Conservation (phyloP, 1,284 basidiomycete genomes). For the Meripilus lineatus region DNA sequence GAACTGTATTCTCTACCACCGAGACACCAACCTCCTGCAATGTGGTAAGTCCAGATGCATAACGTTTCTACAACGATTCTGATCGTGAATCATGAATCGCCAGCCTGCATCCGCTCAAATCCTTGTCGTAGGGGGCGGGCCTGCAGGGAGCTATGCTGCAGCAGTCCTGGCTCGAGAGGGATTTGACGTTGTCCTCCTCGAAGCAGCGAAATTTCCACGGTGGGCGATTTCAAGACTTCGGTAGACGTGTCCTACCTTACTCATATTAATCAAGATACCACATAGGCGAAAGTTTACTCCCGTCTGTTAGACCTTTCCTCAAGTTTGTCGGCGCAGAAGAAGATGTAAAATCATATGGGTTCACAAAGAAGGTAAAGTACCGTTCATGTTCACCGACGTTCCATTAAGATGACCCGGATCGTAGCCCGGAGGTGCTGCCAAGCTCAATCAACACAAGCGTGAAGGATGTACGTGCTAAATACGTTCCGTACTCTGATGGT, state of each 20-base stretch:
- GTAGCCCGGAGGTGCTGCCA: conserved; percentile 32
- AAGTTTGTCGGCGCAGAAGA: conserved; percentile 29
- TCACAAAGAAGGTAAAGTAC: conserved; percentile 27
- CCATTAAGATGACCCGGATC: not conserved
- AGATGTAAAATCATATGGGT: conserved; percentile 24
- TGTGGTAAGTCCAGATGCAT: too few relatives aligned
- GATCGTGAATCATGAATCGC: too few relatives aligned
- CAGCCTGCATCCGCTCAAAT: conserved; percentile 23
- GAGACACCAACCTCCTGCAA: too few relatives aligned
- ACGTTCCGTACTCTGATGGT: too few relatives aligned
- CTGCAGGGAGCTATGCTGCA: conserved; percentile 63
- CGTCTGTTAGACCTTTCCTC: conserved; percentile 27
- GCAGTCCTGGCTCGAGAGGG: conserved; percentile 62
- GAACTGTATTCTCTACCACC: too few relatives aligned
- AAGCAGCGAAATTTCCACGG: conserved; percentile 64
- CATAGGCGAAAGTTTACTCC: conserved; percentile 31
- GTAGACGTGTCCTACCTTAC: not conserved
- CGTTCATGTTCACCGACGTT: conserved; percentile 1
- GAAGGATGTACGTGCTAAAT: conserved; percentile 25
- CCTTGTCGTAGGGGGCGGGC: conserved; percentile 47
- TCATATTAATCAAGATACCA: conserved; percentile 22
- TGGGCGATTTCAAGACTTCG: conserved; percentile 2
- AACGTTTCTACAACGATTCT: too few relatives aligned
- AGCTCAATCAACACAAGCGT: conserved; percentile 27
- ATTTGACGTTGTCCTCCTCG: conserved; percentile 56